Evolutionary conservation across 1,284 basidiomycete genomes (phyloP).

Genomic region (Cystobasidium pallidum): DNA sequence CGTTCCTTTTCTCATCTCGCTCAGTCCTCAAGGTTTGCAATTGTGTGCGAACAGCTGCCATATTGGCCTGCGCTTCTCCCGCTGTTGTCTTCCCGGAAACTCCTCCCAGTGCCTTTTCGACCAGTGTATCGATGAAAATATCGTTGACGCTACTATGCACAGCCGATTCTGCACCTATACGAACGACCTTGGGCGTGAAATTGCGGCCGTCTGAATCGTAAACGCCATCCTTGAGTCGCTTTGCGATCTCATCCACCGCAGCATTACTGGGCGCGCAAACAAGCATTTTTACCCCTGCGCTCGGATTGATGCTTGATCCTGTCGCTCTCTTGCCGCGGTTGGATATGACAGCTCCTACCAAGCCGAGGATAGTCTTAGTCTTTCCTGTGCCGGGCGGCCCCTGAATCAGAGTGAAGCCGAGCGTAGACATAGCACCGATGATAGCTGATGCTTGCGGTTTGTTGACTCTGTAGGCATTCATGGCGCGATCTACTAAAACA

Average conservation of each 20-base stretch:
- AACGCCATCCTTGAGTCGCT: slow-evolving; percentile 79
- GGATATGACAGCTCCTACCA: slow-evolving; percentile 82
- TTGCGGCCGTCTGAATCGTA: slow-evolving; percentile 65
- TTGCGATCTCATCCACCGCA: slow-evolving; percentile 94
- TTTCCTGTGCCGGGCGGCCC: slow-evolving; percentile 99
- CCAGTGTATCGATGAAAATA: slow-evolving; percentile 81
- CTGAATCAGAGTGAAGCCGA: slow-evolving; percentile 91
- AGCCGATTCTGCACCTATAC: slow-evolving; percentile 77
- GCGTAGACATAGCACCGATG: slow-evolving; percentile 68
- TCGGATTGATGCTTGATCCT: slow-evolving; percentile 34
- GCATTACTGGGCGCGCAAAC: slow-evolving; percentile 98
- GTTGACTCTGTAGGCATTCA: slow-evolving; percentile 77
- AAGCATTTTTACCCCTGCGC: slow-evolving; percentile 68
- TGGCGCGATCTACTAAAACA: slow-evolving; percentile 67
- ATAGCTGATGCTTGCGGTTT: slow-evolving; percentile 94
- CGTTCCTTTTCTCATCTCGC: slow-evolving; percentile 68
- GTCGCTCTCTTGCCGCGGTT: slow-evolving; percentile 60
- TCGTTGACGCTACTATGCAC: slow-evolving; percentile 84
- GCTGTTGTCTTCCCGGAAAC: slow-evolving; percentile 45
- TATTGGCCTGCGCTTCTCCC: slow-evolving; percentile 59
- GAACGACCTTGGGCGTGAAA: slow-evolving; percentile 76
- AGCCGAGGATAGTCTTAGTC: slow-evolving; percentile 94
- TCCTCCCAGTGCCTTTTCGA: slow-evolving; percentile 69
- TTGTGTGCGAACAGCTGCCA: slow-evolving; percentile 67
- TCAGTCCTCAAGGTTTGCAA: slow-evolving; percentile 69